These are phyloP conservation scores for Seminavis robusta DNA, from an alignment of 108 stramenopile genomes.

Conservation along the genomic window DNA sequence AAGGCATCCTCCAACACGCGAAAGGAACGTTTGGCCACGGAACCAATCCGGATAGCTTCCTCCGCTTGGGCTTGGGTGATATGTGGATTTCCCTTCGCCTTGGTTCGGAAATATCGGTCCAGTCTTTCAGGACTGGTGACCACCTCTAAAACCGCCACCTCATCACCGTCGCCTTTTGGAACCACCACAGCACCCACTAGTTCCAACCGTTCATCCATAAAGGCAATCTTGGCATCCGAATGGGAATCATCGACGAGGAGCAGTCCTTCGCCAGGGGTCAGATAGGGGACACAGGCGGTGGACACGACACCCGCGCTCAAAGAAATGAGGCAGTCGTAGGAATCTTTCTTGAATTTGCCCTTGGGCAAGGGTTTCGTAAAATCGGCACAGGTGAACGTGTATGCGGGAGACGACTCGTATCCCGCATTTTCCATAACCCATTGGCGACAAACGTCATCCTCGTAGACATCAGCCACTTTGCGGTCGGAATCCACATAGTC, in stretches of 20 bases:
- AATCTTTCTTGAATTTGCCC: not conserved
- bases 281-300: slow-evolving; percentile 5
- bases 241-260: slow-evolving; percentile 15
- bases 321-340: slow-evolving; percentile 4
- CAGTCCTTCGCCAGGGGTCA: slow-evolving; percentile 8
- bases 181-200: not conserved
- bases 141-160: not conserved
- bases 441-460: slow-evolving; percentile 1
- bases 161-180: not conserved
- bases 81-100: slow-evolving; percentile 1
- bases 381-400: not conserved
- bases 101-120: slow-evolving; percentile 1
- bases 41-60: not conserved
- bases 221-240: slow-evolving; percentile 9
- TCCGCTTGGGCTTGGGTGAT: not conserved
- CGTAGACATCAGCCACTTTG: slow-evolving; percentile 13
- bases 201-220: slow-evolving; percentile 1
- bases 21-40: slow-evolving; percentile 14
- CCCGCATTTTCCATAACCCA: not conserved
- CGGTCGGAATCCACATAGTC: slow-evolving; percentile 11
- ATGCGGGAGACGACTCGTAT: not conserved
- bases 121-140: too few relatives aligned
- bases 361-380: not conserved
- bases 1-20: not conserved
- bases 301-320: slow-evolving; percentile 4